A percentile compares a stretch with the other conserved stretches of the same genome.
Conservation (phyloP, 805 yeast species). For the Lipomyces sp. region DNA sequence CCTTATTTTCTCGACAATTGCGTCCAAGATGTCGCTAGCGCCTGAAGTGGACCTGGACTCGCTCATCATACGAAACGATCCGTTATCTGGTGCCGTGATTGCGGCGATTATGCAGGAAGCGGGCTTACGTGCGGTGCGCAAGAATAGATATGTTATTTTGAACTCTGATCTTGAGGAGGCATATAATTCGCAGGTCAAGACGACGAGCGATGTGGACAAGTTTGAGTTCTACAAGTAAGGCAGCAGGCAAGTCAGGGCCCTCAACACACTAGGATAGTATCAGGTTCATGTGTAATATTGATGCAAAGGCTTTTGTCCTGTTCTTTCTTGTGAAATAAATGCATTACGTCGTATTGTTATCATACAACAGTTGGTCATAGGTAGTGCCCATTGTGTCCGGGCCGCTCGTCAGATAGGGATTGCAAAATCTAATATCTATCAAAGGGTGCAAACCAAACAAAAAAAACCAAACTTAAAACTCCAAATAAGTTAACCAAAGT, state of each 20-base stretch:
- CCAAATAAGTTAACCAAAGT: background rate
- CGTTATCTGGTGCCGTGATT: slow-evolving; percentile 91
- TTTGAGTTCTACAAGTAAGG: slow-evolving; percentile 90
- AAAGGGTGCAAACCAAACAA: background rate
- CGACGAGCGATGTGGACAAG: slow-evolving; percentile 93
- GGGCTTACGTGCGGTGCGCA: slow-evolving; percentile 97
- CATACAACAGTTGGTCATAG: background rate
- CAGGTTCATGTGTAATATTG: background rate
- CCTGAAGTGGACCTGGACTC: slow-evolving; percentile 98
- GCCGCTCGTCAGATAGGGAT: no score
- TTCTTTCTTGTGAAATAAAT: background rate
- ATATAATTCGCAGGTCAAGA: slow-evolving; percentile 92
- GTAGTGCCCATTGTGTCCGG: background rate
- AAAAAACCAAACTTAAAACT: background rate
- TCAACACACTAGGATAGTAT: background rate
- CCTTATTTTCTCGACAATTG: slow-evolving; percentile 91
- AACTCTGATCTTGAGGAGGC: slow-evolving; percentile 98
- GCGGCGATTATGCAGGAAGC: slow-evolving; percentile 99
- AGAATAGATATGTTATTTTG: slow-evolving; percentile 93
- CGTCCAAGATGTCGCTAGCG: slow-evolving; percentile 95
- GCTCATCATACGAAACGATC: slow-evolving; percentile 91
- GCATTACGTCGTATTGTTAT: background rate
- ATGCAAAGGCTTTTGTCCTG: background rate
- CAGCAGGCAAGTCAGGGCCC: background rate
- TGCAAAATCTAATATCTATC: no score